Percentiles rank a stretch among this genome's conserved stretches.
These are phyloP conservation scores for Tulasnella sp. DNA, from an alignment of 768 basidiomycete species.

Conservation along the genomic window DNA sequence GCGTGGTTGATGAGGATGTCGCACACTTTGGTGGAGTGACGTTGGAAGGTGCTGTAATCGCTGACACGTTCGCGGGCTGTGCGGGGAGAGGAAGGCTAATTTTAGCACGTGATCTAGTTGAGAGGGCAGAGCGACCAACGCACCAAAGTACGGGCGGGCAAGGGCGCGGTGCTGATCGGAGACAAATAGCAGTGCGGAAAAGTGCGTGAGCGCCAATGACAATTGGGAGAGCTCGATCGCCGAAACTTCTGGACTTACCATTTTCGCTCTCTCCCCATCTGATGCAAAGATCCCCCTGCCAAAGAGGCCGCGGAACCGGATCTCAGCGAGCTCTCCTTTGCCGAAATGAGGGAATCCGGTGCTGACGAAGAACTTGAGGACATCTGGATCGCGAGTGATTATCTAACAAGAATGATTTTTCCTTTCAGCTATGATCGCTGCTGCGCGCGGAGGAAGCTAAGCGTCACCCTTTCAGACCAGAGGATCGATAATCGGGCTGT, in stretches of 20 bases:
- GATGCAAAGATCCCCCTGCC: constrained; percentile 46
- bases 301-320: constrained; percentile 40
- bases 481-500: too few species aligned
- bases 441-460: too few species aligned
- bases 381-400: too few species aligned
- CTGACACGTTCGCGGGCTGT: constrained; percentile 38
- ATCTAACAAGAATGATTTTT: too few species aligned
- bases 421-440: too few species aligned
- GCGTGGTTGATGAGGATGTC: constrained; percentile 34
- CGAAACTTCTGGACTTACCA: too few species aligned
- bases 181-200: background rate
- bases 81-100: background rate
- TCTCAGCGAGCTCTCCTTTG: constrained; percentile 39
- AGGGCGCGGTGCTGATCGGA: constrained; percentile 42
- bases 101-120: constrained; percentile 11
- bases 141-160: constrained; percentile 43
- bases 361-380: too few species aligned
- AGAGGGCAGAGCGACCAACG: background rate
- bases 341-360: too few species aligned
- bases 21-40: constrained; percentile 37
- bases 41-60: constrained; percentile 37
- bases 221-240: background rate
- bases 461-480: too few species aligned
- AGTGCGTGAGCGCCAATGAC: too few species aligned
- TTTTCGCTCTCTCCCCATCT: constrained; percentile 43